Evolutionary conservation across 305 asterid genomes (phyloP).

Genomic region (Ilex paraguariensis): DNA sequence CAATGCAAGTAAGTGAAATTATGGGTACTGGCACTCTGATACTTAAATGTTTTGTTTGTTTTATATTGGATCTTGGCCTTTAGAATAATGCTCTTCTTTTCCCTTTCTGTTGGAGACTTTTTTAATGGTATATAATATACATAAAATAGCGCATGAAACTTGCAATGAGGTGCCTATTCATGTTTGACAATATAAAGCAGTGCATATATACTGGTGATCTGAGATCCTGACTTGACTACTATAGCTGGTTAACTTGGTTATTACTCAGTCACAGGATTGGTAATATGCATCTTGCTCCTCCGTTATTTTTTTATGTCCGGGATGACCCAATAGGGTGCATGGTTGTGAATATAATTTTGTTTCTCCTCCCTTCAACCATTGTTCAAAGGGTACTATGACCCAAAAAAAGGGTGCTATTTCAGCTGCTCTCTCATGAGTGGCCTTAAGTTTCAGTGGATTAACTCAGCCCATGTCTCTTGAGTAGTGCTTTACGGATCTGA

Average conservation of each 20-base stretch:
- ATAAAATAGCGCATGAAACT: background rate
- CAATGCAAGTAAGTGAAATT: conserved; percentile 35
- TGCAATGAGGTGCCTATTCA: background rate
- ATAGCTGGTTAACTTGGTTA: too few relatives aligned
- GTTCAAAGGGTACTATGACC: background rate
- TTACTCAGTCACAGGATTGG: too few relatives aligned
- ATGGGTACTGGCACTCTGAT: background rate
- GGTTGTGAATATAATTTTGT: too few relatives aligned
- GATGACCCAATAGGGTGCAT: too few relatives aligned
- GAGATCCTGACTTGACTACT: background rate
- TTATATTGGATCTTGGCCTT: too few relatives aligned
- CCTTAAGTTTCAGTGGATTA: too few relatives aligned
- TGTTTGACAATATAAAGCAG: background rate
- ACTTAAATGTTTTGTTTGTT: background rate
- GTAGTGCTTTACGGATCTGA: background rate
- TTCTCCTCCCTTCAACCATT: too few relatives aligned
- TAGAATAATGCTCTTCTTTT: background rate
- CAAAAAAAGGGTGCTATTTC: background rate
- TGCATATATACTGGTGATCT: background rate
- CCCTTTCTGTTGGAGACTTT: background rate
- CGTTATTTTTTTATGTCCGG: too few relatives aligned
- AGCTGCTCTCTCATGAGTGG: too few relatives aligned
- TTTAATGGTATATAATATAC: too few relatives aligned
- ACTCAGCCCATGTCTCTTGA: too few relatives aligned
- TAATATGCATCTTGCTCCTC: too few relatives aligned